phyloP scores from a whole-genome alignment of 1,284 basidiomycete genomes.

The Rhodotorula sp. region DNA sequence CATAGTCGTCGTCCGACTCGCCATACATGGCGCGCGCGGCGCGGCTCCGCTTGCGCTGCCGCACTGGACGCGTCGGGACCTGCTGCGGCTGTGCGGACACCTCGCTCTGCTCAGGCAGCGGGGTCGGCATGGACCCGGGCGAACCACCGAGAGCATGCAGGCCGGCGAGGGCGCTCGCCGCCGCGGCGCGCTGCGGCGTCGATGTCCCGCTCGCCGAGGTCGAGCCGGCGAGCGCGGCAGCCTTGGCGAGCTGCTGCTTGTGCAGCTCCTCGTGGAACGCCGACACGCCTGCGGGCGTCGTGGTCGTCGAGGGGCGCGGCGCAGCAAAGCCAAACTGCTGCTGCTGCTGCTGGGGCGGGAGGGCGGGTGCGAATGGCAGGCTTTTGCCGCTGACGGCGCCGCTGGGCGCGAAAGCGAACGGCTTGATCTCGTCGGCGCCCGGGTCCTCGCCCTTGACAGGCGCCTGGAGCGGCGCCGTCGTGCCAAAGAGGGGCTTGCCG shows the following conservation, averaged over 20 bases:
- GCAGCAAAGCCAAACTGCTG: background rate
- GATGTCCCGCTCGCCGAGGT: conserved; percentile 1
- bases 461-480: conserved; percentile 1
- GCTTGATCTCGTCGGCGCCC: background rate
- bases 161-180: conserved; percentile 18
- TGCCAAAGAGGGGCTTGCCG: background rate
- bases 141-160: background rate
- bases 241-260: background rate
- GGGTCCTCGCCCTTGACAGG: background rate
- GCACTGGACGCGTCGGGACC: conserved; percentile 1
- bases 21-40: conserved; percentile 13
- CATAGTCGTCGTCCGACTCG: conserved; percentile 5
- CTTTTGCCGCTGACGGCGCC: background rate
- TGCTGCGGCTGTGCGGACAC: no score
- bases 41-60: conserved; percentile 21
- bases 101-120: background rate
- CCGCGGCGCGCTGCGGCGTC: conserved; percentile 22
- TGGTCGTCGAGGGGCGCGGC: background rate
- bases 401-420: background rate
- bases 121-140: background rate
- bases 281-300: background rate
- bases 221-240: background rate
- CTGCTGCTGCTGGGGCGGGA: background rate
- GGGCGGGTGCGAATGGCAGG: background rate
- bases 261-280: conserved; percentile 10